These are phyloP conservation scores for Coniochaeta pulveracea DNA, from an alignment of 2,329 filamentous ascomycete genomes.

Conservation along the genomic window DNA sequence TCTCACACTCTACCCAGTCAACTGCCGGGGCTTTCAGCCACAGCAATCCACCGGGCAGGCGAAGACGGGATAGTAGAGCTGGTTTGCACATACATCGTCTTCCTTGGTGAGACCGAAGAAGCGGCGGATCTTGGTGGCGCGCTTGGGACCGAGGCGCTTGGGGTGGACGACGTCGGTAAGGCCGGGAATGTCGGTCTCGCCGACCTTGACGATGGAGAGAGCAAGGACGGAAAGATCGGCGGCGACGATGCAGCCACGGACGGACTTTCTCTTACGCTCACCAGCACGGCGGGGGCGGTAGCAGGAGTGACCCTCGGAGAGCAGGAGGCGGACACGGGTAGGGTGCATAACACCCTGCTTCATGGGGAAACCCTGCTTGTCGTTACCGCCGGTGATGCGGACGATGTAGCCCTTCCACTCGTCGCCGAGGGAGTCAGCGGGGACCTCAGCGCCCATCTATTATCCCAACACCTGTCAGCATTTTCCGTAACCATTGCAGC, in stretches of 20 bases:
- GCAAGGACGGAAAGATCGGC: slow-evolving; percentile 92
- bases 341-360: slow-evolving; percentile 99
- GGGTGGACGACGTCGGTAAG: slow-evolving; percentile 96
- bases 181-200: slow-evolving; percentile 85
- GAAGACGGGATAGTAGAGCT: slow-evolving; percentile 48
- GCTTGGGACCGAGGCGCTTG: slow-evolving; percentile 99
- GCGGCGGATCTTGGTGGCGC: slow-evolving; percentile 98
- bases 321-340: slow-evolving; percentile 94
- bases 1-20: slow-evolving; percentile 49
- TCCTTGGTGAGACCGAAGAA: slow-evolving; percentile 99
- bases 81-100: slow-evolving; percentile 87
- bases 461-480: slow-evolving; percentile 8
- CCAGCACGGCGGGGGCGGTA: slow-evolving; percentile 96
- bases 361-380: slow-evolving; percentile 99
- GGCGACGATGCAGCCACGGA: slow-evolving; percentile 97
- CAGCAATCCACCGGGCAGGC: slow-evolving; percentile 50
- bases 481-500: too few relatives aligned
- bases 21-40: slow-evolving; percentile 27
- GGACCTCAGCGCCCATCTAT: slow-evolving; percentile 82
- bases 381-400: slow-evolving; percentile 98
- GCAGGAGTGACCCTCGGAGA: slow-evolving; percentile 95
- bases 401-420: slow-evolving; percentile 99
- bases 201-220: slow-evolving; percentile 95
- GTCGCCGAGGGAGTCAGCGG: slow-evolving; percentile 89
- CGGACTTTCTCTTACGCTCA: slow-evolving; percentile 99